phyloP scores from a whole-genome alignment of 768 basidiomycete species.

The Termitomyces sp. region DNA sequence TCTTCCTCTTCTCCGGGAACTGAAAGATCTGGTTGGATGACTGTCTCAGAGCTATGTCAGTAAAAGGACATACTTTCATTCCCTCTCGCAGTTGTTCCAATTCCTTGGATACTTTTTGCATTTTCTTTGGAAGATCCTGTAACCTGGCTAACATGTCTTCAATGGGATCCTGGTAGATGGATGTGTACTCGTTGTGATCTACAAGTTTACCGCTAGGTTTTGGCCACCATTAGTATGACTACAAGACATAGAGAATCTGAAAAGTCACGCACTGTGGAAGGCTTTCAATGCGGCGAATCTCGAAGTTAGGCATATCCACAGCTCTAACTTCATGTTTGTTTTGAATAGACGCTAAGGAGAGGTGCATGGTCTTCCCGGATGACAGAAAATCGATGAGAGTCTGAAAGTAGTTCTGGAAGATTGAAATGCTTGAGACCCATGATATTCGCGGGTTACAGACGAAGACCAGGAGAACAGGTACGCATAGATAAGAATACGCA shows the following conservation, averaged over 20 bases:
- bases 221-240: background rate
- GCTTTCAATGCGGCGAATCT: background rate
- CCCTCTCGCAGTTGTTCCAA: background rate
- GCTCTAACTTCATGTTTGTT: background rate
- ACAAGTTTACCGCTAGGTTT: background rate
- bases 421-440: background rate
- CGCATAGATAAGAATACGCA: background rate
- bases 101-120: constrained; percentile 1
- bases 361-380: background rate
- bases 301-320: background rate
- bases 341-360: background rate
- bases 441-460: background rate
- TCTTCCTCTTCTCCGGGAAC: background rate
- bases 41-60: background rate
- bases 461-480: background rate
- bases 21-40: background rate
- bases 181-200: background rate
- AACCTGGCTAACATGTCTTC: background rate
- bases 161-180: background rate
- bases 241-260: background rate
- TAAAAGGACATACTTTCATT: background rate
- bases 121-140: background rate
- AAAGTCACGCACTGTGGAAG: background rate
- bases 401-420: background rate
- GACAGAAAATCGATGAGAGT: background rate